Base-by-base conservation (phyloP, 495 filamentous ascomycete species). In the Arthonia radiata region DNA sequence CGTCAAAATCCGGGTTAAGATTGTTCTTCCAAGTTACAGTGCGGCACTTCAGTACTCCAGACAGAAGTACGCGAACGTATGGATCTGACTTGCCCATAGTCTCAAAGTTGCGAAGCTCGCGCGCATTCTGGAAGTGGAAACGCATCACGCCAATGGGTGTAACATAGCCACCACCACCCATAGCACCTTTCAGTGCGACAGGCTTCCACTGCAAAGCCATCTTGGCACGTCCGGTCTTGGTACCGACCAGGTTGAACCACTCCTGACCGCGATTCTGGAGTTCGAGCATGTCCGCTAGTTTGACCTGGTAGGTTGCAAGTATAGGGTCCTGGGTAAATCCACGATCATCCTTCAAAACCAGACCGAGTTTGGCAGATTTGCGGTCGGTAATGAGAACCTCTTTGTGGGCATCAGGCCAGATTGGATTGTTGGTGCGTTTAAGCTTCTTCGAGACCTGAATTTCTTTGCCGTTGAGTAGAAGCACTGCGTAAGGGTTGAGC, bases 1-100 rank as follows among this genome's bases (percentile, higher is more conserved):
- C 89, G 39, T 99, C 80, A 74, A 75, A 99, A 17, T 89, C 70
- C 2, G 86, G 86, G 38, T 91, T 77, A 12, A 99, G 66, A 39
- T 92, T 91, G 43, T 83, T 99, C 39, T 80, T 68, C 51, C 83
- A 91, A 1, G 86, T 93, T 25, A 99, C 86, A 1, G 89, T 92
- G 28, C 79, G 65, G 12, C 59, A 82, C 41, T 77, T 90, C 39
- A 83, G 71, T 26, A 93, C 61, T 16, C 86, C 83, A 17, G 80
- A 89, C 16, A 92, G 61, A 24, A 93, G 52, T 5, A 93, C 72
- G 11, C 82, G 70, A 14, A 64, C 77, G 40, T 94, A 99, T 0
- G 86, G 77, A 45, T 99, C 86, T 7, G 83, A 93, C 50, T 93
- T 93, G 48, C 86, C 89, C 52, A 99, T 64, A 23, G 77, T 72